Evolutionary conservation across 129 eudicot genomes (phyloP), one percentile per base, ranked within the genome.

Genomic region (Saussurea involucrata): DNA sequence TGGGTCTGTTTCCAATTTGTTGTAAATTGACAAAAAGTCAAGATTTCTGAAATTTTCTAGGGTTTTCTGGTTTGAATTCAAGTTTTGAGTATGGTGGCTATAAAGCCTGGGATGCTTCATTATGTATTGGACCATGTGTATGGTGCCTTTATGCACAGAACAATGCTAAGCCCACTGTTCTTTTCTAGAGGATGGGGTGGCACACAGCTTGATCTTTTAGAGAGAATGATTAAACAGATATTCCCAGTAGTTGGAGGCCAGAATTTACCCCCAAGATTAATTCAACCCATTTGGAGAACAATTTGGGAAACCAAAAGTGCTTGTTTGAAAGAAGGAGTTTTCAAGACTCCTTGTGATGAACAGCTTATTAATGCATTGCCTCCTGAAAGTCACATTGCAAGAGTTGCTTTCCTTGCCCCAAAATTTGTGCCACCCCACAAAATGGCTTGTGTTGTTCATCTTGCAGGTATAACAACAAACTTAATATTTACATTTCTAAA

Each of bases 101-200:
- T 91, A n/a, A 88, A 89, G 63, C 61, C 89, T 57, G 98, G 97
- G 66, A 89, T 87, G 89, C 83, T 91, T 33, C 95, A 91, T 81
- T 89, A 89, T 89, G 92, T 91, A 2, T 80, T 94, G 81, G 98
- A 95, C 83, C 98, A 91, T 85, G 88, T 95, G 34, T 95, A 95
- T 78, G 96, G 97, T 80, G 97, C 97, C 73, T 91, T 91, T 72
- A 73, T 95, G 89, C 98, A 95, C 77, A 87, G 98, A 82, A 86
- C 98, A 78, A 91, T 80, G 81, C 68, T 86, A 64, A 91, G 92
- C 85, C 85, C 94, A 29, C 92, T 85, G 3, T 95, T 95, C 66
- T 95, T 95, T 68, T 95, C 97, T 10, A 78, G 92, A 83, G 96
- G 96, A 29, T 87, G 96, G 98, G 98, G 97, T 67, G 96, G 97